phyloP scores from a whole-genome alignment of 352 stramenopile genomes.

The Pythium coloratum region DNA sequence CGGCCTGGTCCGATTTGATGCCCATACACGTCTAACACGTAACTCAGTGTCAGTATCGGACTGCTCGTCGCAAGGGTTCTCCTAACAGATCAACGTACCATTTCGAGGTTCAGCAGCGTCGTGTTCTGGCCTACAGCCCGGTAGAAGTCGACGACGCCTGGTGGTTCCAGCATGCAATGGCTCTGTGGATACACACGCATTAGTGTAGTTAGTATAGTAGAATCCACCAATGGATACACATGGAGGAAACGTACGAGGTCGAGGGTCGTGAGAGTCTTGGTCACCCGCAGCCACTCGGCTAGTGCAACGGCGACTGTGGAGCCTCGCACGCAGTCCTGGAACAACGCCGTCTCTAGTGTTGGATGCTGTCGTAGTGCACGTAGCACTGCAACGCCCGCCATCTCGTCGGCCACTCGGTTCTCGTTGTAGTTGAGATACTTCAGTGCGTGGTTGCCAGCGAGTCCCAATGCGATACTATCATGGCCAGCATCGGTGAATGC shows the following conservation, averaged over 20 bases:
- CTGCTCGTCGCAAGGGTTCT: not conserved
- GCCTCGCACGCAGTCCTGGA: conserved; percentile 57
- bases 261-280: conserved; percentile 39
- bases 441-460: conserved; percentile 49
- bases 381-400: conserved; percentile 35
- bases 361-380: conserved; percentile 35
- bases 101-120: conserved; percentile 51
- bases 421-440: conserved; percentile 57
- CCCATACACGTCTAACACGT: conserved; percentile 51
- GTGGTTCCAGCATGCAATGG: conserved; percentile 58
- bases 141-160: conserved; percentile 62
- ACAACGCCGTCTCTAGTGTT: conserved; percentile 46
- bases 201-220: not conserved
- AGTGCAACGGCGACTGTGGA: conserved; percentile 33
- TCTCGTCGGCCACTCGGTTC: conserved; percentile 52
- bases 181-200: conserved; percentile 33
- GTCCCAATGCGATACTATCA: conserved; percentile 41
- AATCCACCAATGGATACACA: not conserved
- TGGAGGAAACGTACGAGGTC: conserved; percentile 55
- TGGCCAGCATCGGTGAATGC: conserved; percentile 23
- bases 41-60: conserved; percentile 2
- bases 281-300: conserved; percentile 32
- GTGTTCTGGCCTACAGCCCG: conserved; percentile 46
- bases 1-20: conserved; percentile 65
- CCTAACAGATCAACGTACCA: conserved; percentile 36